These are phyloP conservation scores for Moesziomyces aphidis DNA, from an alignment of 1,284 basidiomycete species.

Conservation along the genomic window DNA sequence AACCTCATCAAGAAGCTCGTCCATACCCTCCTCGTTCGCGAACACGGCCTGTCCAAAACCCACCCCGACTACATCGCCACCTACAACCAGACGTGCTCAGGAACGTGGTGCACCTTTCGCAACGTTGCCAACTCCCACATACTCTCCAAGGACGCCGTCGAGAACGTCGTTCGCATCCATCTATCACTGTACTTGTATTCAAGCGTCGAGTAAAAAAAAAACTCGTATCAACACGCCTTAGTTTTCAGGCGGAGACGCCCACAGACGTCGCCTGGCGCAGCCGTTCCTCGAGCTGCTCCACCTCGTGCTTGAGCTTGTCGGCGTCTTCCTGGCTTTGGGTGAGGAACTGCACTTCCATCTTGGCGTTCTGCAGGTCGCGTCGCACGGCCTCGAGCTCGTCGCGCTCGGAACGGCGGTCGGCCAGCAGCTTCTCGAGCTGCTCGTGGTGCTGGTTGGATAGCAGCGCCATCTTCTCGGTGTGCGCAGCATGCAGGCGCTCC, in stretches of 20 bases:
- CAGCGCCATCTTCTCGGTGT: conserved; percentile 45
- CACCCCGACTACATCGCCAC: conserved; percentile 52
- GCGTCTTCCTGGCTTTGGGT: conserved; percentile 33
- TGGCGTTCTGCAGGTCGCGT: conserved; percentile 46
- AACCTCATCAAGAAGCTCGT: conserved; percentile 45
- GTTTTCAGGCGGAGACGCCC: conserved; percentile 6
- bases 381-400: conserved; percentile 25
- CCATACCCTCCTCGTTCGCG: conserved; percentile 31
- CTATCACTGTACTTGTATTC: conserved; percentile 44
- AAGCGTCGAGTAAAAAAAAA: conserved; percentile 14
- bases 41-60: conserved; percentile 28
- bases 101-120: conserved; percentile 52
- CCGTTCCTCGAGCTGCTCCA: conserved; percentile 33
- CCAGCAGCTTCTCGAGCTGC: conserved; percentile 25
- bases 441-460: conserved; percentile 41
- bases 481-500: conserved; percentile 47
- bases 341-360: conserved; percentile 44
- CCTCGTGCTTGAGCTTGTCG: conserved; percentile 40
- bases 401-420: conserved; percentile 22
- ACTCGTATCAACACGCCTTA: background rate
- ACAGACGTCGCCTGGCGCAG: conserved; percentile 9
- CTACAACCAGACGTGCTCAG: conserved; percentile 53
- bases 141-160: conserved; percentile 33
- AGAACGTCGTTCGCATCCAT: conserved; percentile 40
- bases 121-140: conserved; percentile 16